Conservation (phyloP, 768 basidiomycete species). For the Mrakia frigida region DNA sequence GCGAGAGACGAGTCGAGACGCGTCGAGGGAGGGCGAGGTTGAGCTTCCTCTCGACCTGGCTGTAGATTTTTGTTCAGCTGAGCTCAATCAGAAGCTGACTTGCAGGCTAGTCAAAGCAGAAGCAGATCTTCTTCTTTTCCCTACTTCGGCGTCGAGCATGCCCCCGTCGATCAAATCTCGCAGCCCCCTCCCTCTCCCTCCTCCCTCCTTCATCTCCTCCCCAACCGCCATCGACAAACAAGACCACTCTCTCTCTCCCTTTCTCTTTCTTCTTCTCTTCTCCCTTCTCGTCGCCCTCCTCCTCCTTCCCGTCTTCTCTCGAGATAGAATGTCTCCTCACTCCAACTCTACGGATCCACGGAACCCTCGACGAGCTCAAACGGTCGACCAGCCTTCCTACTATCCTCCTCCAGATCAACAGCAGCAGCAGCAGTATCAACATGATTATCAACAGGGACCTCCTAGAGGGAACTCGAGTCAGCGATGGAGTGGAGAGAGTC, state of each 20-base stretch:
- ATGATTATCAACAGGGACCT: not conserved
- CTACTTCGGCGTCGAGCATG: not conserved
- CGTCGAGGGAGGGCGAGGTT: too few species aligned
- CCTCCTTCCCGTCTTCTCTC: not conserved
- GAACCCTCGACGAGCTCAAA: slow-evolving; percentile 8
- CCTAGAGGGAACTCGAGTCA: not conserved
- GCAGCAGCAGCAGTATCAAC: not conserved
- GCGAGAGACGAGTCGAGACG: too few species aligned
- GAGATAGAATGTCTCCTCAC: not conserved
- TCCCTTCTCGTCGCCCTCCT: not conserved
- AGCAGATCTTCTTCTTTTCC: not conserved
- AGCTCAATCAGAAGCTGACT: too few species aligned
- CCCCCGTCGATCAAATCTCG: not conserved
- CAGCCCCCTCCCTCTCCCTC: not conserved
- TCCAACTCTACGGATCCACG: slow-evolving; percentile 13
- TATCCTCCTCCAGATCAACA: not conserved
- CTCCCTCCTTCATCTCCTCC: not conserved
- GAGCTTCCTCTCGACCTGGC: not conserved
- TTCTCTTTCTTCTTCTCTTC: not conserved
- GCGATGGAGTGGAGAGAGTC: slow-evolving; percentile 4
- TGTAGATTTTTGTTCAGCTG: not conserved
- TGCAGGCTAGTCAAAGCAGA: too few species aligned
- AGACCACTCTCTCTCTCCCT: not conserved
- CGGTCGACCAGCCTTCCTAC: not conserved
- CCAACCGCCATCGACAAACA: not conserved